phyloP scores from a whole-genome alignment of 345 rosid species.

The Passiflora organensis region DNA sequence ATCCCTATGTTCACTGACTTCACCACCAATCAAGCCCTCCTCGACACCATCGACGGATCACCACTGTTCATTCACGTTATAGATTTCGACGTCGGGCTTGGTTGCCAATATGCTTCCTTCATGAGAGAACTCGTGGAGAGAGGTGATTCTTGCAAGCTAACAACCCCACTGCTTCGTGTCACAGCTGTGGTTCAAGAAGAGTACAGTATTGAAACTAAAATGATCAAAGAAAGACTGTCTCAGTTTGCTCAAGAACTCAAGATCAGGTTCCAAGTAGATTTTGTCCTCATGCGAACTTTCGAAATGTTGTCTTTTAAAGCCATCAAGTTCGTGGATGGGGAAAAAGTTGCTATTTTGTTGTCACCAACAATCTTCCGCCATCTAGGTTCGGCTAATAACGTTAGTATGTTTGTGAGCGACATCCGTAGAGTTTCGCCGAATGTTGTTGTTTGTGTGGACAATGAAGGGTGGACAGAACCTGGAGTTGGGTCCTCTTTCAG shows the following conservation, averaged over 20 bases:
- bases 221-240: conserved; percentile 64
- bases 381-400: conserved; percentile 33
- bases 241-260: conserved; percentile 81
- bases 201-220: conserved; percentile 51
- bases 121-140: conserved; percentile 72
- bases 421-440: conserved; percentile 52
- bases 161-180: conserved; percentile 50
- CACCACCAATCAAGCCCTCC: conserved; percentile 80
- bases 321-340: conserved; percentile 63
- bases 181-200: conserved; percentile 83
- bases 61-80: conserved; percentile 64
- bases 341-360: conserved; percentile 49
- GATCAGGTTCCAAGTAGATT: conserved; percentile 67
- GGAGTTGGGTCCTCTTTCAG: conserved; percentile 55
- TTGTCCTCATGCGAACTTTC: conserved; percentile 57
- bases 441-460: conserved; percentile 64
- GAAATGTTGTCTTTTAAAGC: conserved; percentile 73
- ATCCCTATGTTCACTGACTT: conserved; percentile 87
- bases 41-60: conserved; percentile 57
- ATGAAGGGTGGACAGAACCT: conserved; percentile 58
- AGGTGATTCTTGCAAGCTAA: conserved; percentile 23
- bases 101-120: conserved; percentile 86
- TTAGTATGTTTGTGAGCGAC: conserved; percentile 44
- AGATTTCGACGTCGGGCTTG: conserved; percentile 93
- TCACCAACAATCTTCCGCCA: conserved; percentile 66